Base-by-base conservation (phyloP, 2,329 filamentous ascomycete species). In the Cercospora zeae-maydis region DNA sequence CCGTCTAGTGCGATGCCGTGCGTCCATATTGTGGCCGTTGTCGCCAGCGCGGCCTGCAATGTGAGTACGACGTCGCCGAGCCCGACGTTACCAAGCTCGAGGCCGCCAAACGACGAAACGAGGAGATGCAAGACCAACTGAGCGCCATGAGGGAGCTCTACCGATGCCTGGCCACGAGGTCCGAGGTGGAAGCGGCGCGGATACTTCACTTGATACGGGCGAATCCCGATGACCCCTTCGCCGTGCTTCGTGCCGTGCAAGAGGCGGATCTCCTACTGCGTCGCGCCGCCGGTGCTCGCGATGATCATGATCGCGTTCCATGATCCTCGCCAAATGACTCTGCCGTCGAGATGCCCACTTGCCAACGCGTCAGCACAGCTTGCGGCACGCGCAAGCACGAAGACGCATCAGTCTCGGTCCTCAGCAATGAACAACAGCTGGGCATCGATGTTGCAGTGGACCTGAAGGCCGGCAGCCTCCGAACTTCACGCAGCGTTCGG, bases 181-280 rank as follows among this genome's bases (percentile, higher is more conserved):
- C 49, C 16, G 49, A 54, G 30, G 49, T 36, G 30, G 58, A 61
- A 39, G 58, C 58, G 11, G 37, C 37, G 36, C 49, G 39, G n/a
- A 61, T 61, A 30, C 49, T 61, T 16, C 36, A 45, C 24, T 34
- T 54, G 49, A 61, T 61, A 21, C 49, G 58, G 6, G 49, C 58
- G 14, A 33, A 61, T 30, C 45, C 57, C 16, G 30, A 54, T 21
- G 58, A 61, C n/a, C 58, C 58, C 30, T 61, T 61, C 34, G 49
- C 58, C 6, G 49, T 61, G 49, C 49, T 61, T 14, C 58, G 58
- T 47, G 49, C 49, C 24, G 53, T 61, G n/a, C 59, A 56, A 45
- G 59, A 61, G 36, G 59, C 59, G 13, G 59, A 61, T 31, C 36
- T 61, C 10, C 37, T 61, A 21, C 51, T 61, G 59, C 59, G 51